Percentiles rank a stretch among this genome's conserved stretches.
These are phyloP conservation scores for Botrytis porri DNA, from an alignment of 2,329 filamentous ascomycete species.

Conservation along the genomic window DNA sequence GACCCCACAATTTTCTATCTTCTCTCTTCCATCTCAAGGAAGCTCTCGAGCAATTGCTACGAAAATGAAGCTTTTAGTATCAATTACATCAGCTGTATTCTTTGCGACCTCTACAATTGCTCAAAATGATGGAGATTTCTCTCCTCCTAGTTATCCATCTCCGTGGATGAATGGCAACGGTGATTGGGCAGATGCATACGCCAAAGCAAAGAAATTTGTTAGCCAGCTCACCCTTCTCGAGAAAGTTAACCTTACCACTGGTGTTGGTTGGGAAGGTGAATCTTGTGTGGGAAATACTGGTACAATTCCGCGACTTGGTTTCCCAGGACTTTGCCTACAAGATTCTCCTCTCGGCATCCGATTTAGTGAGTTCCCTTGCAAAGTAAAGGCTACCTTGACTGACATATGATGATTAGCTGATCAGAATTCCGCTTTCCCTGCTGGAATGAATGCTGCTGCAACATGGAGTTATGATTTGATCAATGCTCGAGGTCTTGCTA, in stretches of 20 bases:
- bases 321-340: slow-evolving; percentile 38
- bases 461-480: slow-evolving; percentile 73
- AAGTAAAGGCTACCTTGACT: slow-evolving; percentile 41
- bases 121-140: slow-evolving; percentile 30
- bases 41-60: slow-evolving; percentile 2
- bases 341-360: slow-evolving; percentile 40
- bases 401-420: slow-evolving; percentile 47
- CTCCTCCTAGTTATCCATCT: slow-evolving; percentile 38
- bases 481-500: slow-evolving; percentile 62
- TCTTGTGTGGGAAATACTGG: slow-evolving; percentile 38
- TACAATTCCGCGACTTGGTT: slow-evolving; percentile 35
- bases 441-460: slow-evolving; percentile 71
- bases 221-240: slow-evolving; percentile 74
- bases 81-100: slow-evolving; percentile 24
- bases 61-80: slow-evolving; percentile 29
- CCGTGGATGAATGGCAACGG: slow-evolving; percentile 38
- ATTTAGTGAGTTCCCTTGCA: slow-evolving; percentile 38
- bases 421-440: slow-evolving; percentile 71
- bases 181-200: slow-evolving; percentile 66
- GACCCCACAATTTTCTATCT: background rate
- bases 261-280: slow-evolving; percentile 49
- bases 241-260: slow-evolving; percentile 92
- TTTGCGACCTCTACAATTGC: slow-evolving; percentile 27
- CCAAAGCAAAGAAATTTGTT: slow-evolving; percentile 66
- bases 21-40: background rate